Conservation (phyloP, 2,329 filamentous ascomycete species). For the Macrophomina phaseolina region DNA sequence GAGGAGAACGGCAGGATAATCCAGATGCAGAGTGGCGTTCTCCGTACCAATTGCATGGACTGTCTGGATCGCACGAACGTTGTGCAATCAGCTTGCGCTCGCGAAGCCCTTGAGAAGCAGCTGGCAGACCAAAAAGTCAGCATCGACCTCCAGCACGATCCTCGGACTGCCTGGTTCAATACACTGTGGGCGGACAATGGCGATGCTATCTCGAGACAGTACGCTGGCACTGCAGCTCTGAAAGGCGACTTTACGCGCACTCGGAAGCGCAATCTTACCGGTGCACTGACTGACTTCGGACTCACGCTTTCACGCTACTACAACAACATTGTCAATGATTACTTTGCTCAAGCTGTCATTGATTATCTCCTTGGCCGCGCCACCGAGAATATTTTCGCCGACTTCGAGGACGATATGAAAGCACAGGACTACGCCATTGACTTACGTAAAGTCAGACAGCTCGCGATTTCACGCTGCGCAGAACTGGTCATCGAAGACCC, state of each 20-base stretch:
- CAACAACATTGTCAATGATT: conserved; percentile 94
- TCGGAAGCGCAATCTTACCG: conserved; percentile 85
- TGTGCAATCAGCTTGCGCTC: conserved; percentile 88
- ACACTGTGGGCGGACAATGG: conserved; percentile 97
- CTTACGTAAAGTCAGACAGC: conserved; percentile 80
- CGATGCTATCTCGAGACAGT: conserved; percentile 93
- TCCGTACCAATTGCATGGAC: conserved; percentile 99
- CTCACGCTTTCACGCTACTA: conserved; percentile 82
- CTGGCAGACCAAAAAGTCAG: conserved; percentile 77
- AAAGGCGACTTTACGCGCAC: conserved; percentile 97
- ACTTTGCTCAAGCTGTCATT: conserved; percentile 93
- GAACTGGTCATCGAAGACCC: conserved; percentile 77
- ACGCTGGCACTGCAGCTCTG: conserved; percentile 91
- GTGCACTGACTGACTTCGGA: conserved; percentile 88
- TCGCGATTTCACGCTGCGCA: conserved; percentile 86
- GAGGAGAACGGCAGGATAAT: conserved; percentile 51
- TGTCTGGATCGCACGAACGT: conserved; percentile 96
- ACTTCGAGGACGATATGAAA: conserved; percentile 94
- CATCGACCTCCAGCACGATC: conserved; percentile 76
- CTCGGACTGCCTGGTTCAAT: conserved; percentile 91
- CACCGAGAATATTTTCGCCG: conserved; percentile 82
- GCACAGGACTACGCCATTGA: conserved; percentile 90
- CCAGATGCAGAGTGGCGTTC: conserved; percentile 70
- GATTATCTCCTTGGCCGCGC: conserved; percentile 93
- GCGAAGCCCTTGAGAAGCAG: conserved; percentile 80